Evolutionary conservation across 176 grass and related monocot species (phyloP).

Genomic region (Areca catechu): DNA sequence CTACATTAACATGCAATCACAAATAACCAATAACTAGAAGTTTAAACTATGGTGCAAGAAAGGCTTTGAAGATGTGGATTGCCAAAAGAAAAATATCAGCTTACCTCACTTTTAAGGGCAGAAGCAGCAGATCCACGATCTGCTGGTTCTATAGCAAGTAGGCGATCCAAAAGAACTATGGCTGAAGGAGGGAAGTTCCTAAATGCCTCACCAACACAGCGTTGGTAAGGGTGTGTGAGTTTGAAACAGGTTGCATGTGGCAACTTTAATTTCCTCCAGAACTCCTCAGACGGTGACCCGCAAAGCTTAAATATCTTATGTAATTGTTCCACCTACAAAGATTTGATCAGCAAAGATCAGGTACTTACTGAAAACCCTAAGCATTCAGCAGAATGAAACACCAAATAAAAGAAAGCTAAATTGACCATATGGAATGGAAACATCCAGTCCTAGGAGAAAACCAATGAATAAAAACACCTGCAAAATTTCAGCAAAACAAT

Average conservation of each 20-base stretch:
- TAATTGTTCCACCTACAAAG: conserved; percentile 76
- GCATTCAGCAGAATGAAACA: neutral
- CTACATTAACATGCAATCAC: too few species aligned
- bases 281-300: conserved; percentile 86
- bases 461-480: too few species aligned
- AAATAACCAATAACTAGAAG: neutral
- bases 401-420: neutral
- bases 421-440: neutral
- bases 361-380: neutral
- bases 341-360: neutral
- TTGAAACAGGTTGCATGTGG: conserved; percentile 79
- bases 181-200: conserved; percentile 72
- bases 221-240: conserved; percentile 55
- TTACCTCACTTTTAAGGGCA: conserved; percentile 84
- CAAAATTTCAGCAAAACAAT: too few species aligned
- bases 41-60: neutral
- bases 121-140: conserved; percentile 65
- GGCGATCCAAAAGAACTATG: conserved; percentile 58
- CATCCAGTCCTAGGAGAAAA: too few species aligned
- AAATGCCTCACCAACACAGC: conserved; percentile 69
- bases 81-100: conserved; percentile 14
- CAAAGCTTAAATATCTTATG: conserved; percentile 96
- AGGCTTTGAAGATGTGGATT: conserved; percentile 8
- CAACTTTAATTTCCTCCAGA: conserved; percentile 69
- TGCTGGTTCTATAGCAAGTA: conserved; percentile 83